Evolutionary conservation across 116 monocot genomes (phyloP).

Genomic region (Zostera marina): DNA sequence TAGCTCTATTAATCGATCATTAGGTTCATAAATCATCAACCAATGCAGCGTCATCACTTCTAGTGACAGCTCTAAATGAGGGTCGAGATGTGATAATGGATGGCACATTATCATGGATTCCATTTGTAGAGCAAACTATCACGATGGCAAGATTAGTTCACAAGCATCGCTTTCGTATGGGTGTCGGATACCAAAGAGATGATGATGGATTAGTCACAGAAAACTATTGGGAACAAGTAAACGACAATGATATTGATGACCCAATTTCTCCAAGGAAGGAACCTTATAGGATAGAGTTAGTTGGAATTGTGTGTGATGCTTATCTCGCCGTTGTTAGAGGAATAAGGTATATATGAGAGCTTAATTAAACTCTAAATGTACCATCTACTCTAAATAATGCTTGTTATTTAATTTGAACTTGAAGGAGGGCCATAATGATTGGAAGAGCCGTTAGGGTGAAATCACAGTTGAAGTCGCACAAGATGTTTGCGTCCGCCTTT

Average conservation of each 20-base stretch:
- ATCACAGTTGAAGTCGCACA: conserved; percentile 81
- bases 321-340: conserved; percentile 86
- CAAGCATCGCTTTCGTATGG: conserved; percentile 67
- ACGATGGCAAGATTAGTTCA: conserved; percentile 77
- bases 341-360: conserved; percentile 42
- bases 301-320: conserved; percentile 87
- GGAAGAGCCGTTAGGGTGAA: conserved; percentile 83
- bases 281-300: conserved; percentile 95
- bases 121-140: conserved; percentile 84
- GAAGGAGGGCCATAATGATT: conserved; percentile 64
- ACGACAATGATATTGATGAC: conserved; percentile 15
- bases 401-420: not conserved
- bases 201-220: conserved; percentile 46
- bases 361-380: no score
- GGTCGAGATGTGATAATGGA: conserved; percentile 97
- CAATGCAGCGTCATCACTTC: conserved; percentile 80
- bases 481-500: conserved; percentile 65
- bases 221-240: conserved; percentile 70
- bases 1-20: not conserved
- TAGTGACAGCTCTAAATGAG: conserved; percentile 90
- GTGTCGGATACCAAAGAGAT: conserved; percentile 48
- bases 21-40: conserved; percentile 96
- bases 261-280: conserved; percentile 14
- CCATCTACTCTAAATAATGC: not conserved
- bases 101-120: conserved; percentile 89